Base-by-base conservation (phyloP, 345 rosid genomes). In the Passiflora organensis region DNA sequence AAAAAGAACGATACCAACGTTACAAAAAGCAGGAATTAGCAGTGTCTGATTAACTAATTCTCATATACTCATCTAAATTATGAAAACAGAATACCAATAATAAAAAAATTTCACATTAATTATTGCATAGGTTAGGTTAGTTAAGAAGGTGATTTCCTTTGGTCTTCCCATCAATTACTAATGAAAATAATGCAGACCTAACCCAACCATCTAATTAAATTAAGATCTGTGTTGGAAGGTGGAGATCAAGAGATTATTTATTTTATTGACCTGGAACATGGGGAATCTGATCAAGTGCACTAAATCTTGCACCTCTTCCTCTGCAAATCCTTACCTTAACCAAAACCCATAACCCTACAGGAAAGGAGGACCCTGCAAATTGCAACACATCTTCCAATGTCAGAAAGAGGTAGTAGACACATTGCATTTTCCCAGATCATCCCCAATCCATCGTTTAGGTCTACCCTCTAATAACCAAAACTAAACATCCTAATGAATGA, bases 201-300 rank as follows among this genome's bases (percentile, higher is more conserved):
- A 28, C 8, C 17, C 86, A 73, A 71, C 42, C 51, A 60, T n/a
- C n/a, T n/a, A 77, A 78, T 72, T 66, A 62, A 53, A 63, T 74
- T 64, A 22, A 57, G 80, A 72, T 76, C 75, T 45, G 60, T 11
- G 68, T 64, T 59, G 69, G 67, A 62, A 64, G 45, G 42, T 62
- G 66, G 36, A 70, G 70, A 66, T 65, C 74, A 71, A 63, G 51
- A 53, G 24, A 55, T 41, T 42, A 44, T 41, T 60, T 59, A 48
- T 15, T 28, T 64, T 51, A 43, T 51, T 25, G 10, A n/a, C 15
- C 56, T 58, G 41, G 58, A 67, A 60, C 60, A 63, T 32, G 39
- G 25, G 61, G 67, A 62, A 60, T 81, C 76, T 66, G 50, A 73
- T 70, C 64, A 55, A n/a, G 51, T 32, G 22, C 64, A 52, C 38